phyloP scores from a whole-genome alignment of 371 early-diverging fungal species.

The Lichtheimia corymbifera region DNA sequence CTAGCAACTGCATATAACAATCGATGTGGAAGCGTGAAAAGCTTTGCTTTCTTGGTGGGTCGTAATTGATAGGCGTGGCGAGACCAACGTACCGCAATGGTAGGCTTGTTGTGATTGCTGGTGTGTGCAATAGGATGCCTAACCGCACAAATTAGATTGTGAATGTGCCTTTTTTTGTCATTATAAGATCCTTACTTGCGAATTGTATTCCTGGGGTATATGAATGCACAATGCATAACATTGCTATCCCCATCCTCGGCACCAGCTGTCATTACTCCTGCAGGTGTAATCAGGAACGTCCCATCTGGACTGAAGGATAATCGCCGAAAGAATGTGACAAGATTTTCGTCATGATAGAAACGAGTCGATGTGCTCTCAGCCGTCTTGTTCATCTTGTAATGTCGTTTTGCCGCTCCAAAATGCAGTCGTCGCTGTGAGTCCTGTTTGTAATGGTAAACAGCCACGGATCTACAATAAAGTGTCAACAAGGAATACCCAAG shows the following conservation, averaged over 20 bases:
- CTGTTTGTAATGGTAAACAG: constrained; percentile 38
- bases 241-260: constrained; percentile 26
- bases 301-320: constrained; percentile 92
- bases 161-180: neutral
- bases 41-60: constrained; percentile 15
- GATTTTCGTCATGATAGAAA: constrained; percentile 86
- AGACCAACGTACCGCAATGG: constrained; percentile 80
- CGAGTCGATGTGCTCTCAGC: constrained; percentile 29
- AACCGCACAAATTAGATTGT: neutral
- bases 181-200: constrained; percentile 18
- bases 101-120: constrained; percentile 76
- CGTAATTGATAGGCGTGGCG: constrained; percentile 55
- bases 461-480: constrained; percentile 46
- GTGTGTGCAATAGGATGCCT: constrained; percentile 72
- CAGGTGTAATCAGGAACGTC: constrained; percentile 78
- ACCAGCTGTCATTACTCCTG: constrained; percentile 57
- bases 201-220: constrained; percentile 39
- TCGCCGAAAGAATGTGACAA: constrained; percentile 91
- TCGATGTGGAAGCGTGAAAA: constrained; percentile 70
- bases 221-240: constrained; percentile 36
- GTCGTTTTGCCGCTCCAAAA: constrained; percentile 24
- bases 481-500: constrained; percentile 5
- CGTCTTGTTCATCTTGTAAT: constrained; percentile 19
- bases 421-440: constrained; percentile 20
- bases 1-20: constrained; percentile 86